A percentile compares a stretch with the other conserved stretches of the same genome.
phyloP scores from a whole-genome alignment of 2,329 filamentous ascomycete genomes.

The Pseudogymnoascus sp. region DNA sequence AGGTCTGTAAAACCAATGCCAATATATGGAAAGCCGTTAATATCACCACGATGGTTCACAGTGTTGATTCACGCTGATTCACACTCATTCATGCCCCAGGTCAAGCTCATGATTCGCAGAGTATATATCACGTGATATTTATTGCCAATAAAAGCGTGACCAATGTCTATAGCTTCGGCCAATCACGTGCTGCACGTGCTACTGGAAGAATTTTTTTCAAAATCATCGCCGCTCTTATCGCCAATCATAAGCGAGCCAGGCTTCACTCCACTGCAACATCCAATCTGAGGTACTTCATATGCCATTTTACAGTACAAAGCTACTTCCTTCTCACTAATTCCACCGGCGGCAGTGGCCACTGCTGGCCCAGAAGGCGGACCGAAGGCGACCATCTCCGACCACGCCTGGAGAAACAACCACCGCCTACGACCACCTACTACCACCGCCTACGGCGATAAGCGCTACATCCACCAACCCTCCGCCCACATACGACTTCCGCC shows the following conservation, averaged over 20 bases:
- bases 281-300: neutral
- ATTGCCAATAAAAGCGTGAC: neutral
- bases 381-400: slow-evolving; percentile 5
- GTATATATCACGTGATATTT: neutral
- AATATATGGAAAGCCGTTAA: neutral
- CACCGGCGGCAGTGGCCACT: slow-evolving; percentile 1
- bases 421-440: too few relatives aligned
- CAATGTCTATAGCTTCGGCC: neutral
- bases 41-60: neutral
- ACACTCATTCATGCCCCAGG: neutral
- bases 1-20: neutral
- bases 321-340: neutral
- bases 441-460: slow-evolving; percentile 3
- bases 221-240: slow-evolving; percentile 2
- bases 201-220: neutral
- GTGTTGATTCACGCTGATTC: neutral
- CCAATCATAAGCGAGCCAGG: slow-evolving; percentile 6
- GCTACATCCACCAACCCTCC: neutral
- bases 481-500: neutral
- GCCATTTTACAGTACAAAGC: neutral
- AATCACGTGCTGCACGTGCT: slow-evolving; percentile 1
- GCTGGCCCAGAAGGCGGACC: neutral
- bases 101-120: neutral
- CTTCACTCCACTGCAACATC: neutral
- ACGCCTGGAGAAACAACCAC: slow-evolving; percentile 2